Conservation (phyloP, 768 basidiomycete species). For the Mycena crocata region DNA sequence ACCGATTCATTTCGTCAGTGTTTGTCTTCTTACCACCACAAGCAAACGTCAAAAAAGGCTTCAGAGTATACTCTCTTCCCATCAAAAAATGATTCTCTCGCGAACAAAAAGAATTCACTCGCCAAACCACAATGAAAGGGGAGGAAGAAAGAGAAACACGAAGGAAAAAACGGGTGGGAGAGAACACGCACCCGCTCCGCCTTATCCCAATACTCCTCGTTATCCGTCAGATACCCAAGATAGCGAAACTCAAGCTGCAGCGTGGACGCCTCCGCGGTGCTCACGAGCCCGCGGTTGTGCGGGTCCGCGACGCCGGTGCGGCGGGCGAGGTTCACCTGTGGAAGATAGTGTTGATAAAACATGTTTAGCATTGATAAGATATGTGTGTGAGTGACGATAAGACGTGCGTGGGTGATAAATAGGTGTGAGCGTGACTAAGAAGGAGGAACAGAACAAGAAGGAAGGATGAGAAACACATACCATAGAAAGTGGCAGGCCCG, state of each 20-base stretch:
- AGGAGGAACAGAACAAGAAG: too few relatives aligned
- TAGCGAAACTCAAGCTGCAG: conserved; percentile 81
- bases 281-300: conserved; percentile 72
- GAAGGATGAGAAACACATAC: background rate
- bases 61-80: too few relatives aligned
- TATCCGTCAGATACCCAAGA: conserved; percentile 79
- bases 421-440: too few relatives aligned
- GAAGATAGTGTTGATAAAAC: too few relatives aligned
- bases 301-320: conserved; percentile 68
- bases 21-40: too few relatives aligned
- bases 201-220: conserved; percentile 83
- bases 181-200: conserved; percentile 70
- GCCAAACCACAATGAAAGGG: background rate
- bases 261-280: conserved; percentile 87
- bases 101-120: too few relatives aligned
- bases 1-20: background rate
- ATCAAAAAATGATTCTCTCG: too few relatives aligned
- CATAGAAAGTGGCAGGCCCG: conserved; percentile 79
- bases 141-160: background rate
- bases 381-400: too few relatives aligned
- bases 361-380: too few relatives aligned
- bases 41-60: too few relatives aligned
- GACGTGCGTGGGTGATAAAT: too few relatives aligned
- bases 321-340: conserved; percentile 74
- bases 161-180: too few relatives aligned